Percentiles rank a stretch among this genome's conserved stretches.
These are phyloP conservation scores for Zopfia rhizophila DNA, from an alignment of 2,329 filamentous ascomycete species.

Conservation along the genomic window DNA sequence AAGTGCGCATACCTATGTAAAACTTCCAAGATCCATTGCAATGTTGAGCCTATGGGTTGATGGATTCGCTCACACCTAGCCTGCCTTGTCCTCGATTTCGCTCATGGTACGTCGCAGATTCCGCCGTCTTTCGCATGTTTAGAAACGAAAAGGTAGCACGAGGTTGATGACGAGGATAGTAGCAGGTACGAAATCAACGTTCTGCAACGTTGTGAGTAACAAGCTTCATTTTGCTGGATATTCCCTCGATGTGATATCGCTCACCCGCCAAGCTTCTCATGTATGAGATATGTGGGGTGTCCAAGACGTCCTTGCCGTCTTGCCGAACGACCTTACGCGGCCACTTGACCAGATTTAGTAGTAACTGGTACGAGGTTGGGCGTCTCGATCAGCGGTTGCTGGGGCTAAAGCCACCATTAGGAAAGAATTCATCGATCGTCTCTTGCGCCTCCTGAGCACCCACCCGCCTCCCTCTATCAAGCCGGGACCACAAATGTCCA, in stretches of 20 bases:
- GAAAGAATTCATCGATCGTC: constrained; percentile 25
- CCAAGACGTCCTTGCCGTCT: constrained; percentile 20
- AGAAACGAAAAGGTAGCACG: too few species aligned
- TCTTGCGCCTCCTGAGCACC: constrained; percentile 31
- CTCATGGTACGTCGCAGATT: too few species aligned
- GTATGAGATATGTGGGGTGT: constrained; percentile 35
- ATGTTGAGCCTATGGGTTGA: too few species aligned
- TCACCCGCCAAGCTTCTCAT: constrained; percentile 30
- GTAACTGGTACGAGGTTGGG: too few species aligned
- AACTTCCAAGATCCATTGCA: too few species aligned
- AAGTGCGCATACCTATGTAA: too few species aligned
- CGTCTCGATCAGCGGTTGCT: constrained; percentile 33
- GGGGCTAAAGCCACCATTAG: constrained; percentile 30
- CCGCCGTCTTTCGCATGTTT: too few species aligned
- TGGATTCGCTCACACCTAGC: too few species aligned
- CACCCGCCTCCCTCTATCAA: constrained; percentile 35
- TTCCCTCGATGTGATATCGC: constrained; percentile 12
- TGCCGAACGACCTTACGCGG: constrained; percentile 40
- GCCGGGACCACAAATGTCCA: constrained; percentile 36
- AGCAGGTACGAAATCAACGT: too few species aligned
- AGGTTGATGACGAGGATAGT: too few species aligned
- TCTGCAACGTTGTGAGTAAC: not conserved
- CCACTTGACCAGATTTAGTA: too few species aligned
- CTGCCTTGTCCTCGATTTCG: too few species aligned
- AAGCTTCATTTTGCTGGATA: not conserved